Percentiles rank a stretch among this genome's conserved stretches.
Evolutionary conservation across 805 yeast species (phyloP).

Genomic region (Candida taoyuanica): DNA sequence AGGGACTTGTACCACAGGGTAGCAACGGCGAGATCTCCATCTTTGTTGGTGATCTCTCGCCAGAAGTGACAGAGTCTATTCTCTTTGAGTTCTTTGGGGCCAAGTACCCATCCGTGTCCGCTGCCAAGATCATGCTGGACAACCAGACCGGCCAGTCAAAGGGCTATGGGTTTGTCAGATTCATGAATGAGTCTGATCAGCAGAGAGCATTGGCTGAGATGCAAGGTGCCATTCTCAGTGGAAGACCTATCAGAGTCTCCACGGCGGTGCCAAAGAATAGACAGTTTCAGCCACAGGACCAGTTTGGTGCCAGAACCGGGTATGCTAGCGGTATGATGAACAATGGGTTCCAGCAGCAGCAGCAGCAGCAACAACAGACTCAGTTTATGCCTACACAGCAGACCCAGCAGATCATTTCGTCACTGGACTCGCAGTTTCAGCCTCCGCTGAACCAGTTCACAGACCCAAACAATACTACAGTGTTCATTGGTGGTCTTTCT

Average conservation of each 20-base stretch:
- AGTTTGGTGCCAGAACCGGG: not conserved
- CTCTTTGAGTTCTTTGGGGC: constrained; percentile 63
- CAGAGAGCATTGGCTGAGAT: constrained; percentile 70
- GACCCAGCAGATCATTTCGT: constrained; percentile 18
- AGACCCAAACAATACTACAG: constrained; percentile 78
- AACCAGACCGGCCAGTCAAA: constrained; percentile 63
- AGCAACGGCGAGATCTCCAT: constrained; percentile 49
- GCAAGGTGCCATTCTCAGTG: constrained; percentile 73
- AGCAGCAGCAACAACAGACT: constrained; percentile 19
- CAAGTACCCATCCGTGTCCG: constrained; percentile 66
- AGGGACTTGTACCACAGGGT: constrained; percentile 10
- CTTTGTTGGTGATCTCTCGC: constrained; percentile 81
- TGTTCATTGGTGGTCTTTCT: constrained; percentile 63
- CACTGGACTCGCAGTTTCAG: constrained; percentile 38
- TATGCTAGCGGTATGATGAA: too few relatives aligned
- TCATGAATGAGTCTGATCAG: constrained; percentile 59
- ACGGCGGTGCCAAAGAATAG: constrained; percentile 55
- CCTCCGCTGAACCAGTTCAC: constrained; percentile 61
- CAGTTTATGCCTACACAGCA: constrained; percentile 21
- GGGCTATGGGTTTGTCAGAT: constrained; percentile 90
- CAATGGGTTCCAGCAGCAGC: constrained; percentile 15
- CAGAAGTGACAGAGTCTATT: constrained; percentile 63
- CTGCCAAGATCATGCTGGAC: constrained; percentile 77
- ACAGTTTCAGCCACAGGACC: not conserved
- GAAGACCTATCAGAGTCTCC: constrained; percentile 73